Evolutionary conservation across 1,284 basidiomycete genomes (phyloP).

Genomic region (Wolfiporia cocos): DNA sequence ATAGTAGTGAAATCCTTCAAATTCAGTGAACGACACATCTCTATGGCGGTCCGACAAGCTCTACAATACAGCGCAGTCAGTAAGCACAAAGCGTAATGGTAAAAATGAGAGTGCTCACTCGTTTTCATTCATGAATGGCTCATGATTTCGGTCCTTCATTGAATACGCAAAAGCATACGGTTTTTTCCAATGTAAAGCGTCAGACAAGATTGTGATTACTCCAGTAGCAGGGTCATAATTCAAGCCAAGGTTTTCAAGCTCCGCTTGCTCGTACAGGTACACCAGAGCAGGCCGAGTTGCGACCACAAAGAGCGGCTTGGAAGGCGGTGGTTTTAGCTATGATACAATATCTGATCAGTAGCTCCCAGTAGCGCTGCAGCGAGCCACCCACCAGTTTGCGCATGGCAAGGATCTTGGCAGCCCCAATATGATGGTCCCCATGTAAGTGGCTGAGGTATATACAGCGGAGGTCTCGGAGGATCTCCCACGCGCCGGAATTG

Average conservation of each 20-base stretch:
- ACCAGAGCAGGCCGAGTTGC: conserved; percentile 47
- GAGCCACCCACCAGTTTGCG: conserved; percentile 53
- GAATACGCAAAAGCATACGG: conserved; percentile 32
- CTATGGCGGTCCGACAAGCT: conserved; percentile 29
- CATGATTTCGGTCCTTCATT: conserved; percentile 26
- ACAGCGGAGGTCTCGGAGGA: conserved; percentile 69
- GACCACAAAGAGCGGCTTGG: conserved; percentile 66
- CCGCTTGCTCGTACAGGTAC: conserved; percentile 61
- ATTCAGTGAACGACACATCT: conserved; percentile 47
- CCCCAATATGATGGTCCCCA: conserved; percentile 89
- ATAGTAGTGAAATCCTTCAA: conserved; percentile 56
- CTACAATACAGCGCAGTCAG: conserved; percentile 19
- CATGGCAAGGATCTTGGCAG: conserved; percentile 70
- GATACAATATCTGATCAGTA: no score
- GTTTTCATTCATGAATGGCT: conserved; percentile 13
- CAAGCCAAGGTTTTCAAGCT: conserved; percentile 66
- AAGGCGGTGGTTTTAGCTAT: conserved; percentile 54
- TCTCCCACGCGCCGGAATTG: conserved; percentile 41
- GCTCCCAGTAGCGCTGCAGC: no score
- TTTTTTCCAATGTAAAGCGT: conserved; percentile 49
- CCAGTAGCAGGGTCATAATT: no score
- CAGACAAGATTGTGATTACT: conserved; percentile 46
- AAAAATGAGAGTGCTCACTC: conserved; percentile 6
- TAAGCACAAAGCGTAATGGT: neutral
- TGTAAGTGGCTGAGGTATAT: conserved; percentile 91